A percentile compares a stretch with the other conserved stretches of the same genome.
Evolutionary conservation across 2,329 filamentous ascomycete genomes (phyloP).

Genomic region (Aspergillus japonicus): DNA sequence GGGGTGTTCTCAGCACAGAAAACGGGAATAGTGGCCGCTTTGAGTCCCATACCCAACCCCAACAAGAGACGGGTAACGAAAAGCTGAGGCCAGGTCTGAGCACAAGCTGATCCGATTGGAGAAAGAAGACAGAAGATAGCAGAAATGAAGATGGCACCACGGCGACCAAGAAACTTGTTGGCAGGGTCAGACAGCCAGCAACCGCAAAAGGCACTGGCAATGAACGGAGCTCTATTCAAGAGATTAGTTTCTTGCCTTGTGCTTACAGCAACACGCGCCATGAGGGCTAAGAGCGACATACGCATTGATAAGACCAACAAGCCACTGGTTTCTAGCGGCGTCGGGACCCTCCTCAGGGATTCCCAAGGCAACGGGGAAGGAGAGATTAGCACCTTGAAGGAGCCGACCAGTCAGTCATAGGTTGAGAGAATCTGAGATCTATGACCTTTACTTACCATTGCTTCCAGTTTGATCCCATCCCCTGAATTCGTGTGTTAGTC

Average conservation of each 20-base stretch:
- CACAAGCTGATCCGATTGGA: conserved; percentile 64
- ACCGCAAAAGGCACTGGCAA: conserved; percentile 55
- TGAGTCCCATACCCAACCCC: conserved; percentile 63
- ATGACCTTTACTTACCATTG: conserved; percentile 22
- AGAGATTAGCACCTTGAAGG: conserved; percentile 45
- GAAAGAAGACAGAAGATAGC: conserved; percentile 65
- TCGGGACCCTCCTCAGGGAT: conserved; percentile 44
- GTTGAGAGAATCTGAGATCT: background rate
- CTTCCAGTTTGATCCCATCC: conserved; percentile 37
- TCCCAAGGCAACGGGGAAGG: conserved; percentile 48
- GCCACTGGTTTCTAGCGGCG: conserved; percentile 51
- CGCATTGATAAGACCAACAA: conserved; percentile 67
- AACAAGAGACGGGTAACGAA: conserved; percentile 58
- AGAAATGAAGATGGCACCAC: conserved; percentile 63
- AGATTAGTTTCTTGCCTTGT: conserved; percentile 1
- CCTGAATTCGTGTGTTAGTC: conserved; percentile 11
- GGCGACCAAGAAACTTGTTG: conserved; percentile 59
- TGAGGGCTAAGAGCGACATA: conserved; percentile 29
- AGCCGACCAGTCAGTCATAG: background rate
- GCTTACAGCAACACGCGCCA: conserved; percentile 16
- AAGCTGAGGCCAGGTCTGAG: conserved; percentile 60
- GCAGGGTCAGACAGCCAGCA: conserved; percentile 67
- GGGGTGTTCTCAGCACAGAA: conserved; percentile 59
- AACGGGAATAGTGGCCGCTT: conserved; percentile 56
- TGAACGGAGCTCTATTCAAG: conserved; percentile 47